phyloP scores from a whole-genome alignment of 345 rosid genomes.

The Odontarrhena argentea region DNA sequence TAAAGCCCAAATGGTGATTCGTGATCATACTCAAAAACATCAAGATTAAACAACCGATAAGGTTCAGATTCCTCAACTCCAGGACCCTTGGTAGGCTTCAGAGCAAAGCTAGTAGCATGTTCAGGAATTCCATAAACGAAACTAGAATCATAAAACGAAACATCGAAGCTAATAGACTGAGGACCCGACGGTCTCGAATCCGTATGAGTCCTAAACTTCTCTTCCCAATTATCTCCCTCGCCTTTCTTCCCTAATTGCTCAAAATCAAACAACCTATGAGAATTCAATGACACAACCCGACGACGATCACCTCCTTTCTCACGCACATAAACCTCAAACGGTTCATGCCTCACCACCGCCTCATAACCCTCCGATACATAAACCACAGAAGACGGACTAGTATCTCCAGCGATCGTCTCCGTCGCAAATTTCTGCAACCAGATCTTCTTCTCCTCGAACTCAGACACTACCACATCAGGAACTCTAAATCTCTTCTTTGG shows the following conservation, averaged over 20 bases:
- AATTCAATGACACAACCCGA: constrained; percentile 70
- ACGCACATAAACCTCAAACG: constrained; percentile 79
- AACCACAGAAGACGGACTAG: constrained; percentile 56
- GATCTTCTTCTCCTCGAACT: constrained; percentile 68
- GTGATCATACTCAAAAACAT: constrained; percentile 84
- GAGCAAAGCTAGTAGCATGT: constrained; percentile 81
- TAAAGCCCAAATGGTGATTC: constrained; percentile 97
- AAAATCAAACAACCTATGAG: constrained; percentile 85
- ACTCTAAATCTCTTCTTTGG: constrained; percentile 82
- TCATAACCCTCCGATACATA: constrained; percentile 68
- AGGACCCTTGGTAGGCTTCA: constrained; percentile 89
- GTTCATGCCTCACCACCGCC: constrained; percentile 84
- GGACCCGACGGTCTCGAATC: constrained; percentile 89
- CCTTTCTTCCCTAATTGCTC: constrained; percentile 74
- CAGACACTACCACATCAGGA: constrained; percentile 70
- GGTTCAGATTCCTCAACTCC: constrained; percentile 90
- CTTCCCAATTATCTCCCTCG: constrained; percentile 90
- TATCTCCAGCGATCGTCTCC: constrained; percentile 62
- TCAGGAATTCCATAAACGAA: constrained; percentile 93
- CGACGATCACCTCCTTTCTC: constrained; percentile 56
- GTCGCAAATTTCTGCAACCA: constrained; percentile 58
- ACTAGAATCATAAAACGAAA: constrained; percentile 82
- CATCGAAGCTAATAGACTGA: constrained; percentile 93
- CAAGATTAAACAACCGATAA: constrained; percentile 83
- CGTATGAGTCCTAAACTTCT: constrained; percentile 74